Conservation (phyloP, 2,329 filamentous ascomycete genomes). For the Cordyceps farinosa region DNA sequence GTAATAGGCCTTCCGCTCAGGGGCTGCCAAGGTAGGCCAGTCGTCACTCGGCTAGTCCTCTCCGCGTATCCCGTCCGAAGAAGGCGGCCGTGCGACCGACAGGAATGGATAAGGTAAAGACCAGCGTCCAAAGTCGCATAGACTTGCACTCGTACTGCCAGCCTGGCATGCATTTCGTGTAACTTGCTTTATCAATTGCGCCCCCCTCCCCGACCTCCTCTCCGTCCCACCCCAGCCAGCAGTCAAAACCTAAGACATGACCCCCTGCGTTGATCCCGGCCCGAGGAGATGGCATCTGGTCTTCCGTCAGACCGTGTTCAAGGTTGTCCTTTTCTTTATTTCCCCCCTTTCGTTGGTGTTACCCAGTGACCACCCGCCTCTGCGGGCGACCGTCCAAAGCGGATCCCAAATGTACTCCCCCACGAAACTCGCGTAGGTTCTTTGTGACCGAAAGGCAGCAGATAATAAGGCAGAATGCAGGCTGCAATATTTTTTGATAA, state of each 20-base stretch:
- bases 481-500: not conserved
- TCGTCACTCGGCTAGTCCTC: not conserved
- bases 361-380: conserved; percentile 2
- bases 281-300: not conserved
- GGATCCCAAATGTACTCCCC: not conserved
- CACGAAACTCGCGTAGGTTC: not conserved
- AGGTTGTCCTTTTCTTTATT: not conserved
- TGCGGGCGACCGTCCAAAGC: conserved; percentile 8
- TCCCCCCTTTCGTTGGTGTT: not conserved
- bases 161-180: not conserved
- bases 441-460: not conserved
- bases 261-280: not conserved
- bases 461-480: not conserved
- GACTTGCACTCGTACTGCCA: not conserved
- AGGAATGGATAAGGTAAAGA: not conserved
- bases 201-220: not conserved
- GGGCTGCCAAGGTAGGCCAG: not conserved
- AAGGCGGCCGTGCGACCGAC: not conserved
- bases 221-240: not conserved
- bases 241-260: not conserved
- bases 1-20: not conserved
- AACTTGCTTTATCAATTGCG: not conserved
- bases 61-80: not conserved
- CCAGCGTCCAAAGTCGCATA: not conserved
- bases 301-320: not conserved